Percentiles rank a stretch among this genome's conserved stretches.
Conservation (phyloP, 345 rosid genomes). For the Eucalyptus shirleyi region DNA sequence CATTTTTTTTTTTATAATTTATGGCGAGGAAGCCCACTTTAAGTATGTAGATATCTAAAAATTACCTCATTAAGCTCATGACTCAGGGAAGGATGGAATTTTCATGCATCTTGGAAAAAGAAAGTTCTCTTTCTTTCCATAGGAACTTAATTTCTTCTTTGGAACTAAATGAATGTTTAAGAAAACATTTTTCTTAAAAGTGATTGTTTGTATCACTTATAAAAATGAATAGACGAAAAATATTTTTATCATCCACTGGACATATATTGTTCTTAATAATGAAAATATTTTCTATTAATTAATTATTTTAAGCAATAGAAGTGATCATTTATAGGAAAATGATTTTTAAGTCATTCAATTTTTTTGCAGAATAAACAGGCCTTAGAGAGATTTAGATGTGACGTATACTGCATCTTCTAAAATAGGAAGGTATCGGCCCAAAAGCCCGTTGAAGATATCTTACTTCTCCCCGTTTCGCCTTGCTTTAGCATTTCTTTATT, state of each 20-base stretch:
- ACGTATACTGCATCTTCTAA: neutral
- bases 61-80: neutral
- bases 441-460: neutral
- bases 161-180: neutral
- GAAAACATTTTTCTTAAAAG: neutral
- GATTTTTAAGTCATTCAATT: no score
- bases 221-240: neutral
- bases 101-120: neutral
- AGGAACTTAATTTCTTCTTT: neutral
- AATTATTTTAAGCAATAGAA: neutral
- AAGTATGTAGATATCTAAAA: neutral
- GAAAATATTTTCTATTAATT: no score
- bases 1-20: neutral
- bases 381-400: neutral
- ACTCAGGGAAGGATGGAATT: neutral
- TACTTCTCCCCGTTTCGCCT: neutral
- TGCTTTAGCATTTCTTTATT: neutral
- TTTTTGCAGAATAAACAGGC: neutral
- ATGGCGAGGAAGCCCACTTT: neutral
- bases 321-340: no score
- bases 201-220: neutral
- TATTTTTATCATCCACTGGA: neutral
- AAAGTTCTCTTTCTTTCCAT: neutral
- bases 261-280: no score
- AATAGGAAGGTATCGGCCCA: neutral